phyloP scores from a whole-genome alignment of 345 rosid genomes.

The Turnera subulata region DNA sequence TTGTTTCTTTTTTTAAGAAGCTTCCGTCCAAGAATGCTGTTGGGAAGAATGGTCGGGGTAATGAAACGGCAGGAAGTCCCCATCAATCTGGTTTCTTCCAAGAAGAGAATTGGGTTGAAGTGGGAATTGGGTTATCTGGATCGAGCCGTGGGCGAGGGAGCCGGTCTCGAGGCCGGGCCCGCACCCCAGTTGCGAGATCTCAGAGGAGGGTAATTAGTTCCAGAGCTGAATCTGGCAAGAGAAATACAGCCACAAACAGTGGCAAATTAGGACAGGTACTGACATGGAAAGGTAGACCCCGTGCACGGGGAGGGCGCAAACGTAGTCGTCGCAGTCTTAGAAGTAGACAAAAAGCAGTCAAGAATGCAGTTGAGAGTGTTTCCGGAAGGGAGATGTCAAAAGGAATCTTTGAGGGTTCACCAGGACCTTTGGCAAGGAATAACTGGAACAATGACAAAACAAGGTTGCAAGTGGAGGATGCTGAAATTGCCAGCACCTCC shows the following conservation, averaged over 20 bases:
- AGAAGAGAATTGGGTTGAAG: conserved; percentile 50
- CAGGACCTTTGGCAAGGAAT: conserved; percentile 18
- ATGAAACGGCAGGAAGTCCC: conserved; percentile 26
- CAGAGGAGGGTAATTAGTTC: conserved; percentile 29
- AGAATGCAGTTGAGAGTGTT: conserved; percentile 29
- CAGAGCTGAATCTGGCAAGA: conserved; percentile 46
- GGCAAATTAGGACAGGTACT: conserved; percentile 22
- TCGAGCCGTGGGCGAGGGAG: conserved; percentile 40
- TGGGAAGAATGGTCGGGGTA: conserved; percentile 31
- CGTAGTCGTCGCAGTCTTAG: conserved; percentile 48
- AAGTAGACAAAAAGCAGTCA: conserved; percentile 44
- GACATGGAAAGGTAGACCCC: conserved; percentile 46
- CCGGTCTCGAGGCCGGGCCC: conserved; percentile 43
- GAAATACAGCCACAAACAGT: conserved; percentile 22
- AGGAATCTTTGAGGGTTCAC: conserved; percentile 22
- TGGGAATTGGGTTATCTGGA: conserved; percentile 30
- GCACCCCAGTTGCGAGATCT: conserved; percentile 41
- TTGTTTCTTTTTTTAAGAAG: conserved; percentile 29
- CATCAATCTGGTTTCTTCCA: conserved; percentile 28
- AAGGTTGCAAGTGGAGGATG: conserved; percentile 30
- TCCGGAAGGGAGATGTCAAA: conserved; percentile 16
- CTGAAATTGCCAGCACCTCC: conserved; percentile 54
- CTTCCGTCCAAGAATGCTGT: conserved; percentile 32
- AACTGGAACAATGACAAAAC: conserved; percentile 36
- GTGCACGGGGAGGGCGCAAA: conserved; percentile 43